A percentile compares a stretch with the other conserved stretches of the same genome.
phyloP scores from a whole-genome alignment of 345 rosid species.

The Camelina sativa region DNA sequence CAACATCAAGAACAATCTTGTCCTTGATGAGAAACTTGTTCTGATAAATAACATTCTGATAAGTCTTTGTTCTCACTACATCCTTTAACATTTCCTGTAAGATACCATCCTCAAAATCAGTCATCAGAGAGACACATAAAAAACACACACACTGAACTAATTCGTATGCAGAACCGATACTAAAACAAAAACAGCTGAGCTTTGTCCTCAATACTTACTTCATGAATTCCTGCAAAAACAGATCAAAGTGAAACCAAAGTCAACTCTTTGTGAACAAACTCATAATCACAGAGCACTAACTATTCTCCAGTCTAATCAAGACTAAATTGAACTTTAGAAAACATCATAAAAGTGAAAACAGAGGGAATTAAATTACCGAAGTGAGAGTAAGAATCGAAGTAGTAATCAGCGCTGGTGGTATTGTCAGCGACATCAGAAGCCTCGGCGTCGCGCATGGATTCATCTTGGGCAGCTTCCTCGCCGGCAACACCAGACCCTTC shows the following conservation, averaged over 20 bases:
- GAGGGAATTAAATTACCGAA: slow-evolving; percentile 60
- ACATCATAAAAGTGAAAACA: not conserved
- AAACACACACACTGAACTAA: not conserved
- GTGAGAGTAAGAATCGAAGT: slow-evolving; percentile 98
- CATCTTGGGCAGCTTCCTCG: slow-evolving; percentile 53
- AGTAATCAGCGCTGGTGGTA: slow-evolving; percentile 95
- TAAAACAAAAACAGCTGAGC: not conserved
- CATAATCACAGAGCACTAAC: not conserved
- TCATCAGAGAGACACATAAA: not conserved
- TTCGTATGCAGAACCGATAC: not conserved
- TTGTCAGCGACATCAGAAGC: slow-evolving; percentile 54
- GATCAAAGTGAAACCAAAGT: slow-evolving; percentile 16
- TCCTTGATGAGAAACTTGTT: slow-evolving; percentile 89
- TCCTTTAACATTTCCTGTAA: slow-evolving; percentile 99
- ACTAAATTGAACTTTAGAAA: not conserved
- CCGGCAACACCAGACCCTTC: slow-evolving; percentile 44
- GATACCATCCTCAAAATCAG: not conserved
- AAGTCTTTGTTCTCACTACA: slow-evolving; percentile 91
- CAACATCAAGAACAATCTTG: slow-evolving; percentile 96
- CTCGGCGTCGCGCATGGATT: slow-evolving; percentile 56
- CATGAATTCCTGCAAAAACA: slow-evolving; percentile 89
- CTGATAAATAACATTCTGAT: slow-evolving; percentile 91
- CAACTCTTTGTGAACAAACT: not conserved
- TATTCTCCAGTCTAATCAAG: not conserved
- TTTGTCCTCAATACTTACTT: slow-evolving; percentile 68